Evolutionary conservation across 139 green algal species (phyloP).

Genomic region (Gonium pectorale): DNA sequence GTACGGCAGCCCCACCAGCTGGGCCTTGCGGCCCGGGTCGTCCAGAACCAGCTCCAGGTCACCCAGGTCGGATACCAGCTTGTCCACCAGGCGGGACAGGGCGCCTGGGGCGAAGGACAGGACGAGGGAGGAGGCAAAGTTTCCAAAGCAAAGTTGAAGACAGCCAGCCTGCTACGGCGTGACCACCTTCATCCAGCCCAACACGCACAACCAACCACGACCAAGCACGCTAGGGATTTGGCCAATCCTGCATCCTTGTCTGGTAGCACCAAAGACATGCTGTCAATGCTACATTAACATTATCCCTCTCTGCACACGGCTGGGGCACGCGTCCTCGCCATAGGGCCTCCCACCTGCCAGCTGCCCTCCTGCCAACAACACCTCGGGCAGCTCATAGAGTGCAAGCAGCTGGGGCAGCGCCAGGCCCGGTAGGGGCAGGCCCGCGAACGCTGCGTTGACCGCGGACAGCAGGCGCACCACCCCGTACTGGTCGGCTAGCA

Average conservation of each 20-base stretch:
- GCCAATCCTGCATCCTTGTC: no score
- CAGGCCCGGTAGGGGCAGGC: conserved; percentile 33
- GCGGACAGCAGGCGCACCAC: conserved; percentile 24
- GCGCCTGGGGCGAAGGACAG: no score
- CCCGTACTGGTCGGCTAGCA: conserved; percentile 33
- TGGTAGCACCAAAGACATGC: no score
- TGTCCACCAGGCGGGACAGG: conserved; percentile 24
- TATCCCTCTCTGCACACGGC: no score
- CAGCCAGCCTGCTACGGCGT: no score
- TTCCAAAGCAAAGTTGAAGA: no score
- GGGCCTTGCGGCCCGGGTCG: not conserved
- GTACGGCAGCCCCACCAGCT: conserved; percentile 39
- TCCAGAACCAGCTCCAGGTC: conserved; percentile 39
- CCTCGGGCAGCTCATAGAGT: conserved; percentile 39
- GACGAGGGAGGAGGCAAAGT: no score
- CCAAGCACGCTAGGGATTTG: no score
- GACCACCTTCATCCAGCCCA: no score
- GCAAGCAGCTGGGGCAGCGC: conserved; percentile 21
- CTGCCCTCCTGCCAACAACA: conserved; percentile 23
- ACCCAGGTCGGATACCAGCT: conserved; percentile 26
- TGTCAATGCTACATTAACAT: no score
- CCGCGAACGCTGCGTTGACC: conserved; percentile 32
- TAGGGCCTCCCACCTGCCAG: conserved; percentile 8
- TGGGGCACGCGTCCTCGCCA: no score
- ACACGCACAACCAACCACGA: no score